Base-by-base conservation (phyloP, 1,139 yeast species). In the Yamadazyma pseudoaaseri region DNA sequence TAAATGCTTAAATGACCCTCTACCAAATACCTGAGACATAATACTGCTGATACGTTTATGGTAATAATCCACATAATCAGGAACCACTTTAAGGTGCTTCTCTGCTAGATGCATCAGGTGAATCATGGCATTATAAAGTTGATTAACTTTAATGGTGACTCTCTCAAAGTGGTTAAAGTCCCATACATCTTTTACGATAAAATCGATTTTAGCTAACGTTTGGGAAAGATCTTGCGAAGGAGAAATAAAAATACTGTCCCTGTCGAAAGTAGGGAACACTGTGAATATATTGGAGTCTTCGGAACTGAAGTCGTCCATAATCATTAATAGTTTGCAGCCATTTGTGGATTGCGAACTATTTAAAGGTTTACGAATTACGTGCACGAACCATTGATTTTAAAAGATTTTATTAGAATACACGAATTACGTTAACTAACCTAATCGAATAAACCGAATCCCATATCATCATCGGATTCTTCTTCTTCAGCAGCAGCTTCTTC, bases 401-500 rank as follows among this genome's bases (percentile, higher is more conserved):
- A 17, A 26, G 23, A 20, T 13, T 33, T 15, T 24, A 42, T 39
- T 38, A 37, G 30, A 40, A 35, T 41, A 39, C 43, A 41, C 16
- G 28, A 23, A 29, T 14, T 29, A 29, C 6, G 23, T 16, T 22
- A 31, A 44, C 33, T 39, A 44, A 70, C 56, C 80, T 92, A 92
- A 80, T 90, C 97, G 80, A 90, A 90, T 38, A 41, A 41, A 38
- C 44, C 44, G 37, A 40, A 33, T 27, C 44, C 44, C 44, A 40
- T 40, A 34, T 40, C 44, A 34, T 40, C 44, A 22, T 37, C 43
- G 29, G 37, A 41, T 20, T 79, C 79, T 49, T 76, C 81, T 47
- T 76, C 86, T 50, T 73, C 81, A 56, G 76, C 89, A 57, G 75
- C 94, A 54, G 76, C 94, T 51, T 76, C 84, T 39, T 80, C 81